These are phyloP conservation scores for Pythium aphanidermatum DNA, from an alignment of 352 stramenopile genomes.

Conservation along the genomic window DNA sequence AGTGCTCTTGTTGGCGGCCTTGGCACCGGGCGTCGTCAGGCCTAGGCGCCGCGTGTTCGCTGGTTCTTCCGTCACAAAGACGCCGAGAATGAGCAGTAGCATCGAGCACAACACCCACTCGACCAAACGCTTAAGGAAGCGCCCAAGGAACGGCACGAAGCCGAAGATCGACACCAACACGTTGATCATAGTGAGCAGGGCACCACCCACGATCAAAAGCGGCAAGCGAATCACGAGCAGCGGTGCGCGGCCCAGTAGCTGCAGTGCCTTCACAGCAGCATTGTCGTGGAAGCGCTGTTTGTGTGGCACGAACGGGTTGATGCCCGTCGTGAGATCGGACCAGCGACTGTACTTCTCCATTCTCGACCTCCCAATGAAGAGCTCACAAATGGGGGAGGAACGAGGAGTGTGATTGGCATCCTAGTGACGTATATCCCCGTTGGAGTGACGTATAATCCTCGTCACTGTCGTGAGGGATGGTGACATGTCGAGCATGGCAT, in stretches of 20 bases:
- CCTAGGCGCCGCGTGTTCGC: conserved; percentile 73
- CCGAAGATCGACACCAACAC: conserved; percentile 44
- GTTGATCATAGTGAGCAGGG: conserved; percentile 42
- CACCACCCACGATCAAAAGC: conserved; percentile 34
- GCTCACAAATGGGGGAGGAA: neutral
- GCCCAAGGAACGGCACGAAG: conserved; percentile 58
- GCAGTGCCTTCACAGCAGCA: conserved; percentile 30
- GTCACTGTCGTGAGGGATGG: conserved; percentile 3
- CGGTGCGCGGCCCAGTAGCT: conserved; percentile 36
- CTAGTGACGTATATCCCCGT: conserved; percentile 15
- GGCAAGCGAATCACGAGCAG: conserved; percentile 48
- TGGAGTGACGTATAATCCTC: too few relatives aligned
- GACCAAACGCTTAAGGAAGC: conserved; percentile 53
- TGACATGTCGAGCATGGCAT: neutral
- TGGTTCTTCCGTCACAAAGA: conserved; percentile 59
- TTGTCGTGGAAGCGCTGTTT: conserved; percentile 46
- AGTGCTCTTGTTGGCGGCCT: conserved; percentile 26
- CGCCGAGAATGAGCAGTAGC: conserved; percentile 53
- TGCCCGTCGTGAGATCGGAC: conserved; percentile 78
- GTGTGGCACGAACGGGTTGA: conserved; percentile 84
- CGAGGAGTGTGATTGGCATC: neutral
- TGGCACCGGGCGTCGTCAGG: conserved; percentile 35
- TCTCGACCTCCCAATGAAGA: neutral
- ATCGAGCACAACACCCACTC: conserved; percentile 74
- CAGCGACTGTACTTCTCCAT: conserved; percentile 88